Percentiles rank a stretch among this genome's conserved stretches.
These are phyloP conservation scores for Bonia amplexicaulis DNA, from an alignment of 176 grass and related monocot genomes.

Conservation along the genomic window DNA sequence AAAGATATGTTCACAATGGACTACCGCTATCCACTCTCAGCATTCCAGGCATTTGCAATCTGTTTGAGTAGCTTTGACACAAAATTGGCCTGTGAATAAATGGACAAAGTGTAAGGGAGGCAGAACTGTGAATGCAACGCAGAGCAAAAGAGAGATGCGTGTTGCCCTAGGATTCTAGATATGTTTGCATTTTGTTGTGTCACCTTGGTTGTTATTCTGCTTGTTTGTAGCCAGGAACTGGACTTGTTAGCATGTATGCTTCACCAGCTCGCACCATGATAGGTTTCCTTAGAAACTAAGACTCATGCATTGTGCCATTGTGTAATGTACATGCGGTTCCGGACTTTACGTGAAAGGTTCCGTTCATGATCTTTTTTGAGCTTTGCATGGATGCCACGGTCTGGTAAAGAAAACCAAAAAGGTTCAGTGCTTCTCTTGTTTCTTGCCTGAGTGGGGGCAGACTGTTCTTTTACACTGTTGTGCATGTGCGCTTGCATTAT, in stretches of 20 bases:
- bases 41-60: conserved; percentile 91
- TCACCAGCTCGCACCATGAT: conserved; percentile 13
- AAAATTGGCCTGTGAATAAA: conserved; percentile 92
- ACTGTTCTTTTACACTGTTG: not conserved
- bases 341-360: conserved; percentile 14
- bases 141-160: not conserved
- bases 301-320: not conserved
- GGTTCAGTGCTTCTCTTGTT: not conserved
- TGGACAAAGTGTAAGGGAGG: not conserved
- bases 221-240: conserved; percentile 32
- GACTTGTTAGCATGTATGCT: conserved; percentile 5
- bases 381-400: not conserved
- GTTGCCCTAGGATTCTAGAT: conserved; percentile 25
- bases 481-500: conserved; percentile 12
- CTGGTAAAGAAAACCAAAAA: not conserved
- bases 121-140: conserved; percentile 1
- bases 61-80: conserved; percentile 99
- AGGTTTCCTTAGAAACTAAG: not conserved
- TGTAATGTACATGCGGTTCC: conserved; percentile 6
- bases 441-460: too few species aligned
- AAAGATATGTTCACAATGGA: conserved; percentile 99
- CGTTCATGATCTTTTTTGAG: not conserved
- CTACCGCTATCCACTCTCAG: conserved; percentile 81
- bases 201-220: conserved; percentile 35
- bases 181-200: conserved; percentile 18